Evolutionary conservation across 495 filamentous ascomycete genomes (phyloP).

Genomic region (Xylaria curta): DNA sequence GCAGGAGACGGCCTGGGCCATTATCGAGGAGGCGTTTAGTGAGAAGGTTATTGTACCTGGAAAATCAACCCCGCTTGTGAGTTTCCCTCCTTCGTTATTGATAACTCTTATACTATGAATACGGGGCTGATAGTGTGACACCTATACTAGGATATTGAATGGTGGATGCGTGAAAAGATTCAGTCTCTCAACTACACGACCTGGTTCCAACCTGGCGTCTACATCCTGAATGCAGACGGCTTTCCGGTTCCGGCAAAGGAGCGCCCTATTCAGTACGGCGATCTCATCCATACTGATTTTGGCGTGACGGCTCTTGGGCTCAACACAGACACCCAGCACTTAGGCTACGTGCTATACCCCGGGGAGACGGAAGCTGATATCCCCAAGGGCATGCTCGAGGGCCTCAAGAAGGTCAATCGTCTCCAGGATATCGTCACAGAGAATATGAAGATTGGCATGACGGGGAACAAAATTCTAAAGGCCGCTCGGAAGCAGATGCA

Average conservation of each 20-base stretch:
- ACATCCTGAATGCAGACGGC: conserved; percentile 41
- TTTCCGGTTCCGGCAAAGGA: conserved; percentile 31
- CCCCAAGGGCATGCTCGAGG: conserved; percentile 45
- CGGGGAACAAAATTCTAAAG: conserved; percentile 51
- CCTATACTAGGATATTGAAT: conserved; percentile 49
- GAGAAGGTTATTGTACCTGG: conserved; percentile 51
- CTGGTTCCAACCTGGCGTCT: conserved; percentile 55
- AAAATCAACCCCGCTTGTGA: conserved; percentile 48
- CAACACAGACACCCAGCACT: conserved; percentile 58
- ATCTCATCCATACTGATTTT: conserved; percentile 56
- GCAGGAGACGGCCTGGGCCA: conserved; percentile 56
- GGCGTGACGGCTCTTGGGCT: conserved; percentile 53
- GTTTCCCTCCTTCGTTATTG: conserved; percentile 1
- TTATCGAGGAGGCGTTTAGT: conserved; percentile 54
- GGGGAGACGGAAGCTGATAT: conserved; percentile 49
- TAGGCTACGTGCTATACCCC: conserved; percentile 53
- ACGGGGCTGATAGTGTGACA: conserved; percentile 1
- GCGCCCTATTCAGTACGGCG: conserved; percentile 47
- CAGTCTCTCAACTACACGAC: conserved; percentile 56
- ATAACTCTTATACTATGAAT: too few species aligned
- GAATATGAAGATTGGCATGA: conserved; percentile 49
- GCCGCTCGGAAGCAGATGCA: conserved; percentile 43
- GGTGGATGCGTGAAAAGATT: conserved; percentile 54
- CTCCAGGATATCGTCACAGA: conserved; percentile 52
- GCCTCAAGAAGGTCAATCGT: conserved; percentile 51